phyloP scores from a whole-genome alignment of 768 basidiomycete genomes.

The Pulveroboletus sp. region DNA sequence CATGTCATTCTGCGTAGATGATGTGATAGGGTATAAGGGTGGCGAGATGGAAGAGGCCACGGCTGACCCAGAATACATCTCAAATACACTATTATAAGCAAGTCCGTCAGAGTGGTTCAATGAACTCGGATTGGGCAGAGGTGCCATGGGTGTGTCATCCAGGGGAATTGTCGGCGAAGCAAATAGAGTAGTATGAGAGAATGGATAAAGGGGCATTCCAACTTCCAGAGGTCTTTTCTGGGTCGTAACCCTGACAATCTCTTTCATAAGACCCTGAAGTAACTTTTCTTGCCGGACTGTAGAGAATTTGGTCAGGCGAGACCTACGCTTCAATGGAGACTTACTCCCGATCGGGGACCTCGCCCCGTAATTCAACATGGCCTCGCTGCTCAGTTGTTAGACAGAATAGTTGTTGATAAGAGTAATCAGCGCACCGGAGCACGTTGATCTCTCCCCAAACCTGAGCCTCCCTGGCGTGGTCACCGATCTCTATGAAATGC shows the following conservation, averaged over 20 bases:
- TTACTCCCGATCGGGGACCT: constrained; percentile 81
- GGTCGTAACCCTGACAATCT: constrained; percentile 77
- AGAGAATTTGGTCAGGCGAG: constrained; percentile 8
- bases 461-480: constrained; percentile 65
- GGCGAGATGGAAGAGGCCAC: not conserved
- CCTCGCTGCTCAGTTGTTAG: constrained; percentile 48
- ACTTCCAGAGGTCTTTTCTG: constrained; percentile 79
- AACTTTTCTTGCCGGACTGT: constrained; percentile 79
- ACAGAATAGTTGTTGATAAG: not conserved
- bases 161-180: constrained; percentile 42
- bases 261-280: constrained; percentile 78
- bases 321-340: constrained; percentile 24
- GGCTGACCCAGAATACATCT: constrained; percentile 7
- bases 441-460: constrained; percentile 89
- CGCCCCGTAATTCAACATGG: constrained; percentile 78
- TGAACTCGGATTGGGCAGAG: constrained; percentile 26
- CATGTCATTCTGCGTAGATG: constrained; percentile 8
- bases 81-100: constrained; percentile 3
- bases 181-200: constrained; percentile 67
- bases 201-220: constrained; percentile 76
- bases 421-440: constrained; percentile 49
- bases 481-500: constrained; percentile 79
- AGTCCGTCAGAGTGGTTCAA: constrained; percentile 6
- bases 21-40: constrained; percentile 3
- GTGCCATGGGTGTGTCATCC: constrained; percentile 27